Evolutionary conservation across 2,329 filamentous ascomycete genomes (phyloP), one percentile per base, ranked within the genome.

Genomic region (Arthroderma uncinatum): DNA sequence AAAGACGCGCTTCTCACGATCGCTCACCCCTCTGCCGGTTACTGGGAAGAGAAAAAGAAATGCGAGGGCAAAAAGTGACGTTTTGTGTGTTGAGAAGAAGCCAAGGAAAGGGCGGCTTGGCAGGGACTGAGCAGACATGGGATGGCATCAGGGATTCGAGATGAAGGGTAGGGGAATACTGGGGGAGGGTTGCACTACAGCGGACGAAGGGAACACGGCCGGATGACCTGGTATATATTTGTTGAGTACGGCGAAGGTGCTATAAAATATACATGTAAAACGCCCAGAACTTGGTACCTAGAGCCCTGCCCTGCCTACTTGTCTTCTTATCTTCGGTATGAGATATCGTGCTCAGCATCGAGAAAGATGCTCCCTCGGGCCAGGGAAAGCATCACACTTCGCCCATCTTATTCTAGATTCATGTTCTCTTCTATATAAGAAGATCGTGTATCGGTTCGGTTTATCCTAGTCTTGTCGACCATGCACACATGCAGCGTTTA

Each of bases 401-500:
- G 8, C 33, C 25, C 12, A 4, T 2, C 23, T 50, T 21, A 33
- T 50, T 33, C 47, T 50, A 30, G 28, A 50, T 50, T 33, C 47
- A 33, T 33, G 5, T 8, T 30, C 4, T 33, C 28, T 37, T 37
- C 34, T 37, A 37, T n/a, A 9, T 16, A 7, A 33, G 12, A n/a
- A 33, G 23, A 33, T 8, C 40, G 2, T 25, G 28, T 16, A 33
- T 50, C 5, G 25, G n/a, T 25, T 33, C 16, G 39, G 19, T 7
- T 42, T 42, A 30, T 30, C 16, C 47, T 33, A 28, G 47, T 16
- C n/a, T 19, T 33, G 10, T 39, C 7, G 50, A 28, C 30, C 10
- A 10, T 33, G 36, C 10, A 39, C 9, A 33, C 42, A 12, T 14
- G 25, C 57, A 12, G 21, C 1, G n/a, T 60, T 71, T 79, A 95